phyloP scores from a whole-genome alignment of 1,284 basidiomycete genomes.

The Uromyces viciae-fabae region DNA sequence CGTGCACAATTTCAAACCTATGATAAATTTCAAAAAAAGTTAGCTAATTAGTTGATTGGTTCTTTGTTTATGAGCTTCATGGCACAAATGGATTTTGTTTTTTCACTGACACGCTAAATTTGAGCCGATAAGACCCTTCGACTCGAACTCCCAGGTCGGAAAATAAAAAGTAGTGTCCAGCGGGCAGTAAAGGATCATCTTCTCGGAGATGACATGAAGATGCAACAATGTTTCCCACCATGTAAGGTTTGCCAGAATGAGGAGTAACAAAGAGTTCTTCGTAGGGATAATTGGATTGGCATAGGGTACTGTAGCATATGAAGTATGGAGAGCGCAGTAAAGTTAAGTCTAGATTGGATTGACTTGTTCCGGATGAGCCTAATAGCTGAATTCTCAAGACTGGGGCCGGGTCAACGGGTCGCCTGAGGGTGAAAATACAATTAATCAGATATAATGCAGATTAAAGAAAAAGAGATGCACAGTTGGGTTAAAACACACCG shows the following conservation, averaged over 20 bases:
- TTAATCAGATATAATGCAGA: too few relatives aligned
- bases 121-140: constrained; percentile 80
- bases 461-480: background rate
- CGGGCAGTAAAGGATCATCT: constrained; percentile 70
- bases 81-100: background rate
- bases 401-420: constrained; percentile 91
- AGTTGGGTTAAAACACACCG: constrained; percentile 26
- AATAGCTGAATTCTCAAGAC: constrained; percentile 90
- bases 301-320: constrained; percentile 83
- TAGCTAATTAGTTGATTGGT: background rate
- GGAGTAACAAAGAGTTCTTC: constrained; percentile 88
- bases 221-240: constrained; percentile 82
- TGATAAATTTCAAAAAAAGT: background rate
- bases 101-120: constrained; percentile 73
- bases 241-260: constrained; percentile 84
- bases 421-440: constrained; percentile 62
- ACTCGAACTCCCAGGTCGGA: constrained; percentile 61
- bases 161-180: constrained; percentile 53
- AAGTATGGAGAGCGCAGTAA: constrained; percentile 80
- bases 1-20: constrained; percentile 26
- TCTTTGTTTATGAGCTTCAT: background rate
- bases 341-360: constrained; percentile 47
- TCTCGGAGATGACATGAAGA: constrained; percentile 88
- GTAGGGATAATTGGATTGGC: constrained; percentile 60
- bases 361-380: constrained; percentile 59